Conservation (phyloP, 2,329 filamentous ascomycete genomes). For the Neonectria faginata region DNA sequence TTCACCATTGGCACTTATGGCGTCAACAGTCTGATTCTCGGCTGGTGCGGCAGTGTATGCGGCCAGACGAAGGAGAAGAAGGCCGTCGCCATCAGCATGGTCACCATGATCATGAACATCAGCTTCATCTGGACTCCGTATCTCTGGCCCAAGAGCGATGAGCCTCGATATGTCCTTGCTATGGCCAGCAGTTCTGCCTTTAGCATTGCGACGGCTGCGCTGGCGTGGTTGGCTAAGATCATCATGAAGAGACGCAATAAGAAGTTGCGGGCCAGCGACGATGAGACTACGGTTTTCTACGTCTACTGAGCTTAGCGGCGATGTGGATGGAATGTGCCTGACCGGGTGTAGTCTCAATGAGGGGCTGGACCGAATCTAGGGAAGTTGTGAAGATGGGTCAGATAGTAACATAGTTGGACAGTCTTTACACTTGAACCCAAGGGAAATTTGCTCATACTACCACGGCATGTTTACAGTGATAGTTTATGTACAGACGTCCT, state of each 20-base stretch:
- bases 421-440: no score
- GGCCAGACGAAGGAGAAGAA: constrained; percentile 63
- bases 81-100: constrained; percentile 56
- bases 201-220: constrained; percentile 51
- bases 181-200: constrained; percentile 44
- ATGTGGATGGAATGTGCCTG: no score
- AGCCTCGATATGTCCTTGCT: constrained; percentile 38
- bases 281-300: constrained; percentile 45
- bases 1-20: constrained; percentile 55
- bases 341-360: no score
- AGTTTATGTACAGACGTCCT: not conserved
- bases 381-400: no score
- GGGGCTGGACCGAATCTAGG: no score
- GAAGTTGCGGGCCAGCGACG: constrained; percentile 47
- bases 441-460: no score
- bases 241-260: constrained; percentile 53
- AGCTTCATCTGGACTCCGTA: constrained; percentile 46
- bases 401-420: no score
- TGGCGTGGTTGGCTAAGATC: constrained; percentile 54
- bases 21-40: constrained; percentile 60
- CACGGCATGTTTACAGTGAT: no score
- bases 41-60: constrained; percentile 57
- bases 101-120: constrained; percentile 44
- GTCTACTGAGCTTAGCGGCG: constrained; percentile 40
- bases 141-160: constrained; percentile 41